Evolutionary conservation across 495 filamentous ascomycete species (phyloP).

Genomic region (Penicillium atrosanguineum): DNA sequence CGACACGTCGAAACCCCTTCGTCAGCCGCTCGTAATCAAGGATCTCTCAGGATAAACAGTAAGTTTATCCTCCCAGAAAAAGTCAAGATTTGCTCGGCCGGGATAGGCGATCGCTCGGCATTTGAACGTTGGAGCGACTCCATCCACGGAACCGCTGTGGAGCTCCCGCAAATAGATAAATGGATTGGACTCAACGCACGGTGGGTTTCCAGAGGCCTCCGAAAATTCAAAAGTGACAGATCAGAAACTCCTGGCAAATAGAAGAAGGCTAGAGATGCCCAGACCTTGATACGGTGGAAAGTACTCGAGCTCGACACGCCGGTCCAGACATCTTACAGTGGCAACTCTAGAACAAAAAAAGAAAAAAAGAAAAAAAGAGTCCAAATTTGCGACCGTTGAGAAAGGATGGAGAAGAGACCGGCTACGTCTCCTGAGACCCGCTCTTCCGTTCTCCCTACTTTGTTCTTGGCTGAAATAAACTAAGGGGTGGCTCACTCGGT

Average conservation of each 20-base stretch:
- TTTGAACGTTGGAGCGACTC: not conserved
- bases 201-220: not conserved
- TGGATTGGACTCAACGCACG: not conserved
- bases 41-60: not conserved
- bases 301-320: too few relatives aligned
- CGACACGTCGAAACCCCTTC: not conserved
- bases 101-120: constrained; percentile 26
- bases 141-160: constrained; percentile 16
- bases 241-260: not conserved
- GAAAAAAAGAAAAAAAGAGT: not conserved
- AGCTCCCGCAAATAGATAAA: not conserved
- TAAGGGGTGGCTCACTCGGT: constrained; percentile 3
- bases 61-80: not conserved
- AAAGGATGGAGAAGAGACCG: not conserved
- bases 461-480: not conserved
- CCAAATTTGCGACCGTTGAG: not conserved
- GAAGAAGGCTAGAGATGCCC: not conserved
- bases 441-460: not conserved
- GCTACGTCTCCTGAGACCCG: not conserved
- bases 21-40: not conserved
- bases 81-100: constrained; percentile 22
- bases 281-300: too few relatives aligned
- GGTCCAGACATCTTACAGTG: too few relatives aligned
- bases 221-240: not conserved
- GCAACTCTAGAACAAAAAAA: not conserved